Conservation (phyloP, 768 basidiomycete species). For the Rossbeevera mucosa region DNA sequence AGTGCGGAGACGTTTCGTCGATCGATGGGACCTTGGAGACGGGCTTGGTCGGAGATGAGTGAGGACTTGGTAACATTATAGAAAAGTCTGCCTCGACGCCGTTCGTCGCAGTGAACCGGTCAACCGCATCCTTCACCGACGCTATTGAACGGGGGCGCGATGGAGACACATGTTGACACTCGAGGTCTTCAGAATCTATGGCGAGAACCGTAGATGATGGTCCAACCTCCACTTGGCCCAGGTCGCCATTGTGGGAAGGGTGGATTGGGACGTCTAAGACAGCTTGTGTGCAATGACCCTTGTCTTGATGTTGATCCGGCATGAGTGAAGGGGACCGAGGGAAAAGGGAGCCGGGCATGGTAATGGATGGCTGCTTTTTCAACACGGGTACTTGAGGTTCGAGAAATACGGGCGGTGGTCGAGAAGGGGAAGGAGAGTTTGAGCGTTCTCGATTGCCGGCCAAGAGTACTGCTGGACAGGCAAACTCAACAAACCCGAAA, state of each 20-base stretch:
- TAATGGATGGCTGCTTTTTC: constrained; percentile 39
- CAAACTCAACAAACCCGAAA: constrained; percentile 3
- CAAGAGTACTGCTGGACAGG: constrained; percentile 22
- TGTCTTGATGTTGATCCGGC: constrained; percentile 34
- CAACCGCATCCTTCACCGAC: constrained; percentile 47
- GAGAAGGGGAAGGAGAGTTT: constrained; percentile 15
- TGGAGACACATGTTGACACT: constrained; percentile 22
- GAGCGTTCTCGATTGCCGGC: constrained; percentile 20
- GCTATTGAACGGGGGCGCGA: constrained; percentile 33
- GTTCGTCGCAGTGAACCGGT: constrained; percentile 41
- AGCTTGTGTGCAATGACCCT: background rate
- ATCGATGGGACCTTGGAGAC: constrained; percentile 24
- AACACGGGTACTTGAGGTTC: constrained; percentile 32
- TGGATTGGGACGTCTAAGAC: background rate
- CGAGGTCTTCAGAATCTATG: constrained; percentile 1
- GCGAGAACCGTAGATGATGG: constrained; percentile 11
- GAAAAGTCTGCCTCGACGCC: constrained; percentile 47
- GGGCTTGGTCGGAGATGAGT: constrained; percentile 30
- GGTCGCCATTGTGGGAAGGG: background rate
- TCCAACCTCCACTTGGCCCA: constrained; percentile 11
- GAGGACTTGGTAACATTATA: constrained; percentile 46
- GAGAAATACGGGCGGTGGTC: constrained; percentile 6
- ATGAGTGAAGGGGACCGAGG: constrained; percentile 67
- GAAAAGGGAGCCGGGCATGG: constrained; percentile 79
- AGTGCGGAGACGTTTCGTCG: constrained; percentile 13